A percentile compares a stretch with the other conserved stretches of the same genome.
Evolutionary conservation across 495 filamentous ascomycete species (phyloP).

Genomic region (Penicillium pancosmium): DNA sequence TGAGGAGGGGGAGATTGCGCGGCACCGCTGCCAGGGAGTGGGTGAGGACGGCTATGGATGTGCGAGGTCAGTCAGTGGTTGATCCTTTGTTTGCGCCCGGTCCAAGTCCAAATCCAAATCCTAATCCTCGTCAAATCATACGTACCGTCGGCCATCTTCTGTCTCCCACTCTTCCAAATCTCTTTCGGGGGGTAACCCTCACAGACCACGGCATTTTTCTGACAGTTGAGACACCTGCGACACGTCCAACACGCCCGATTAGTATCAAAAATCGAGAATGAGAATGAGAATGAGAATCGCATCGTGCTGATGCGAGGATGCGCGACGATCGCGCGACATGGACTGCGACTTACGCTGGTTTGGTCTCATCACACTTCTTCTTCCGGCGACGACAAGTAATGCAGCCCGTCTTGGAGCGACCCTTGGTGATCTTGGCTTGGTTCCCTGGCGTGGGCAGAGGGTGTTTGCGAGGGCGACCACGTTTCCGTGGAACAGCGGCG

Average conservation of each 20-base stretch:
- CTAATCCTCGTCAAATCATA: not conserved
- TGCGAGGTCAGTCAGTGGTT: conserved; percentile 18
- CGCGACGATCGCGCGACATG: not conserved
- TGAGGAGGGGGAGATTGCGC: conserved; percentile 73
- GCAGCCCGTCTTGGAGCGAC: conserved; percentile 92
- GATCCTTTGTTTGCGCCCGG: conserved; percentile 2
- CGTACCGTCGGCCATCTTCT: conserved; percentile 75
- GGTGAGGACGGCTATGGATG: conserved; percentile 32
- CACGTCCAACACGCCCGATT: not conserved
- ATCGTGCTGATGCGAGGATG: too few relatives aligned
- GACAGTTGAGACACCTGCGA: conserved; percentile 75
- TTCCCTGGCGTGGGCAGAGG: conserved; percentile 60
- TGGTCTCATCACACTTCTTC: conserved; percentile 98
- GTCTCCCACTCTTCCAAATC: conserved; percentile 82
- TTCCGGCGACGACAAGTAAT: conserved; percentile 89
- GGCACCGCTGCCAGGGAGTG: conserved; percentile 44
- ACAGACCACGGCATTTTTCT: conserved; percentile 91
- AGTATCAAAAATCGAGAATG: not conserved
- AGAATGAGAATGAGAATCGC: not conserved
- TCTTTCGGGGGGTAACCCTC: conserved; percentile 92
- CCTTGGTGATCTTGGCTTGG: conserved; percentile 74
- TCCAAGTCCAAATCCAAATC: conserved; percentile 11
- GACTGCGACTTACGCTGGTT: conserved; percentile 61
- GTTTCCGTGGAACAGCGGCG: conserved; percentile 52
- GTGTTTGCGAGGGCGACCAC: conserved; percentile 86